Conservation (phyloP, 1,139 yeast species). For the Maudiozyma humilis region DNA sequence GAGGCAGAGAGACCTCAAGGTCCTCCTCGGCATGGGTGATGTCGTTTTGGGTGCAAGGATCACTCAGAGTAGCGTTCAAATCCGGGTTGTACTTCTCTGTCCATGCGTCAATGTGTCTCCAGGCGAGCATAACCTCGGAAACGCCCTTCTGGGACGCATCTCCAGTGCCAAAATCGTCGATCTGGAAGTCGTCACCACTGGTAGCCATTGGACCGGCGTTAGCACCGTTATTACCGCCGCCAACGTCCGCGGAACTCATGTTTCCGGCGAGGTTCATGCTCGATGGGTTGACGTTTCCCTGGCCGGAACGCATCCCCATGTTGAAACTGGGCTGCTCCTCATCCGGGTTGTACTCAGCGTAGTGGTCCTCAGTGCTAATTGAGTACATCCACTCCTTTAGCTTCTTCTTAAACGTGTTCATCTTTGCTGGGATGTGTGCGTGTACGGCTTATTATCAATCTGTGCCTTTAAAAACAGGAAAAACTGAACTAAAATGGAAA, state of each 20-base stretch:
- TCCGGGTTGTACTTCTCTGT: constrained; percentile 47
- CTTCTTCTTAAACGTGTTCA: constrained; percentile 34
- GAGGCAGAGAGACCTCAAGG: constrained; percentile 48
- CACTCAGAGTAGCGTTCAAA: constrained; percentile 47
- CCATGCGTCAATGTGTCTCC: constrained; percentile 67
- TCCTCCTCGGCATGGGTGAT: constrained; percentile 58
- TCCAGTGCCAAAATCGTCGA: constrained; percentile 10
- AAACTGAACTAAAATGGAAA: too few relatives aligned
- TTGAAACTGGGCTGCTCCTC: constrained; percentile 23
- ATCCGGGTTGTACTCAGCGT: constrained; percentile 55
- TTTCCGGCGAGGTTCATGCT: constrained; percentile 12
- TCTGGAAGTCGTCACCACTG: constrained; percentile 4
- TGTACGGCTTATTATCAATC: too few relatives aligned
- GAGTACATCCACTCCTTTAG: constrained; percentile 55
- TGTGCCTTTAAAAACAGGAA: too few relatives aligned
- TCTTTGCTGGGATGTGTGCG: too few relatives aligned
- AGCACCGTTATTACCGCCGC: constrained; percentile 17
- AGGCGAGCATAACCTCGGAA: constrained; percentile 54
- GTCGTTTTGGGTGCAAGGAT: constrained; percentile 58
- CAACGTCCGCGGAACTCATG: constrained; percentile 9
- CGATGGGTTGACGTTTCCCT: constrained; percentile 12
- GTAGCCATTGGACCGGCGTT: constrained; percentile 7
- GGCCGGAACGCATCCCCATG: constrained; percentile 21
- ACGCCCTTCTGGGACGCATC: constrained; percentile 42
- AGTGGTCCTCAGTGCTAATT: constrained; percentile 56